Base-by-base conservation (phyloP, 305 asterid species). In the Solanum hybrid region DNA sequence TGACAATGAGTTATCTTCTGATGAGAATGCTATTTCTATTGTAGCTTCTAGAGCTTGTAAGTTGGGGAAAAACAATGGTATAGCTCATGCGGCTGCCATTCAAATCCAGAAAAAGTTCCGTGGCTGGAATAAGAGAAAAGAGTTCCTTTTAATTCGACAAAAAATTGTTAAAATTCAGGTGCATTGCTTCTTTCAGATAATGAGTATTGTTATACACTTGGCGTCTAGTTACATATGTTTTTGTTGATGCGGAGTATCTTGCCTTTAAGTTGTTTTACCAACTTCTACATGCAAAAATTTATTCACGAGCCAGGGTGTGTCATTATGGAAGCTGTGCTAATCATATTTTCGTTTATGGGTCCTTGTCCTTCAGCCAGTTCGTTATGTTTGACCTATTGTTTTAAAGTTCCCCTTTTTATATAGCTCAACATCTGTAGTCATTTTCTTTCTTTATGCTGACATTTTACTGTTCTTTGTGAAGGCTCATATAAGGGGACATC, bases 401-500 rank as follows among this genome's bases (percentile, higher is more conserved):
- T 31, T 84, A 31, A 51, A 83, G 41, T 10, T 51, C 26, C 38
- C 22, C 76, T 20, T 84, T 27, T 84, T 57, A 61, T 57, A 85
- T 51, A 85, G 77, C 41, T 57, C 31, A 51, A 85, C 77, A 85
- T 22, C 13, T 57, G 12, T 45, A 29, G 41, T 57, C 88, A 15
- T 57, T 41, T 57, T 85, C 41, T 51, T 20, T 84, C 77, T 57
- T 31, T 6, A 32, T 9, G 87, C 91, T 91, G 92, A 91, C 91
- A 15, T 81, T 57, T 89, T 90, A 75, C 87, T 79, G 78, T 88
- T 89, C 86, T 78, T 89, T 89, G 91, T 89, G 24, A 89, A 97
- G 99, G 99, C 99, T 92, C 98, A 95, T 92, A 96, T 97, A 32
- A 96, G 99, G 93, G 99, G 99, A 73, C 98, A 98, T 93, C 99